Base-by-base conservation (phyloP, 2,329 filamentous ascomycete species). In the Fusarium siculi region DNA sequence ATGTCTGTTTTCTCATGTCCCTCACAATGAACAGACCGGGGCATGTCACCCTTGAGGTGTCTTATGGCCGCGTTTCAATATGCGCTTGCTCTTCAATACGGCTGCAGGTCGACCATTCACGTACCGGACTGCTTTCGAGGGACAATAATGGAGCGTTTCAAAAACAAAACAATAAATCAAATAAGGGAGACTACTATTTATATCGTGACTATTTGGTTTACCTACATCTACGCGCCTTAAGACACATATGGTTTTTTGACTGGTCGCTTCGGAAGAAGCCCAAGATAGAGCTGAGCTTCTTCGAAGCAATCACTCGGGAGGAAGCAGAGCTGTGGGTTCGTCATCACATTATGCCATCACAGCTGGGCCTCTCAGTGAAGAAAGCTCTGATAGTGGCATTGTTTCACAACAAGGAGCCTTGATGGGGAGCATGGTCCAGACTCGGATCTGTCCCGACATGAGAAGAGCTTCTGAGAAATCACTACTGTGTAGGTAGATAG, bases 361-460 rank as follows among this genome's bases (percentile, higher is more conserved):
- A 59, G 59, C 61, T 58, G 67, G 74, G 63, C 63, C 76, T 65
- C 72, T 68, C 62, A 44, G 58, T 63, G 60, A 62, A 72, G 60
- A 58, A 66, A 67, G 63, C 65, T 67, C 62, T 75, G 68, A 39
- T 46, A 58, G 65, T 56, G 66, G 72, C 57, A 60, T 55, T 66
- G 75, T 75, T 77, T 77, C 75, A 77, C 36, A 67, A 71, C 70
- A 71, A 70, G 68, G 68, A 75, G 74, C 62, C 64, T 56, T 42
- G 65, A 70, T 68, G 72, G 71, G 57, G 53, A 57, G 56, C 55
- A 63, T 63, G 72, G 59, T 65, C 73, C 54, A 75, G 75, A 52
- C 62, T 70, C 63, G 62, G 73, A 63, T 57, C 62, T 53, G 58
- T 65, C 59, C 50, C 68, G 44, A 64, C 39, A 59, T 58, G 43